Base-by-base conservation (phyloP, 75 land plant species). In the Pinus taeda region DNA sequence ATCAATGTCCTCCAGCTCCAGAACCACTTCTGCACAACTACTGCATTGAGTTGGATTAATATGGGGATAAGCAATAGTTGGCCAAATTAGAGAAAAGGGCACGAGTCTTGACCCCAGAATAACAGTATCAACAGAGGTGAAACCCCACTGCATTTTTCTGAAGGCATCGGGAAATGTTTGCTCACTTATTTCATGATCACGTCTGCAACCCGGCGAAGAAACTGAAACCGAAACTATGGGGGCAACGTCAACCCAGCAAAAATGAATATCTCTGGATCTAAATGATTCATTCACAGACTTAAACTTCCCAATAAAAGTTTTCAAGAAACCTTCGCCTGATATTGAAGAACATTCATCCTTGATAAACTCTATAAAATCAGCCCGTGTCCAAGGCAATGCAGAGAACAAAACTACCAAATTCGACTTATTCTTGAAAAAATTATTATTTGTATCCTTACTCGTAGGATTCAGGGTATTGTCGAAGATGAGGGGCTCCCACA, bases 321-420 rank as follows among this genome's bases (percentile, higher is more conserved):
- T 60, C 33, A 57, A 33, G 55, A 89, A 80, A 14, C 22, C 62
- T 72, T 64, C 79, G 1, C 66, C 70, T 66, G 78, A 55, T n/a
- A 64, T 77, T 62, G 66, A 62, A 69, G 49, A 62, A 6, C 71
- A 4, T 17, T 77, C 84, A 59, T 62, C 76, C 39, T 77, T 76
- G 62, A 83, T 4, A 59, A 80, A 91, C 24, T 81, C 82, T 36
- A 75, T 13, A 73, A 94, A 77, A 14, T 57, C 67, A 14, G 61
- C 15, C 36, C 45, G 3, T 6, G 69, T 73, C 21, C 57, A 29
- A 13, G 83, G 74, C 20, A 92, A 33, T 2, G 84, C 77, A 15
- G 93, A 91, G 37, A 93, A 91, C 76, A 91, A 36, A 53, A 92
- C 57, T 30, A 95, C 86, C 78, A 93, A 62, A 87, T 90, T 95